A percentile compares a stretch with the other conserved stretches of the same genome.
These are phyloP conservation scores for Metschnikowia cerradonensis DNA, from an alignment of 805 yeast species.

Conservation along the genomic window DNA sequence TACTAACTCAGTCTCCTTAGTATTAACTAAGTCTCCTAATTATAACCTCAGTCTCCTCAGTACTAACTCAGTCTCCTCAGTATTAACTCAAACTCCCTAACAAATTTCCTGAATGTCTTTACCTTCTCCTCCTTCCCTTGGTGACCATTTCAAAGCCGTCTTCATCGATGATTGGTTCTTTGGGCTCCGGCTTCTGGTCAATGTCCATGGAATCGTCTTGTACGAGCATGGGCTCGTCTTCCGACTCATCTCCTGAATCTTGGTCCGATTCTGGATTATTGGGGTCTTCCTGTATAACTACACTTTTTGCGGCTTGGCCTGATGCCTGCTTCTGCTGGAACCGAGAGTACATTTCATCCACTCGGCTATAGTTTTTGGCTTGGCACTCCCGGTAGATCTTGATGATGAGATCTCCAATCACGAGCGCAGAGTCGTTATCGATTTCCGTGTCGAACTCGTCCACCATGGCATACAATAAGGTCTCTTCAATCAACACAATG, in stretches of 20 bases:
- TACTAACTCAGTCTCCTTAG: too few species aligned
- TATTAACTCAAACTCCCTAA: too few species aligned
- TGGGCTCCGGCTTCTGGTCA: constrained; percentile 16
- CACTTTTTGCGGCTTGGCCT: constrained; percentile 28
- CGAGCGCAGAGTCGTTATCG: constrained; percentile 84
- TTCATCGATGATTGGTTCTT: constrained; percentile 62
- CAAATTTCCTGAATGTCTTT: neutral
- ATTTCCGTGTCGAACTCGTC: constrained; percentile 90
- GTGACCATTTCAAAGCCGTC: constrained; percentile 92
- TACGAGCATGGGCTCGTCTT: constrained; percentile 42
- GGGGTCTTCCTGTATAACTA: constrained; percentile 56
- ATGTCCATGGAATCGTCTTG: constrained; percentile 29
- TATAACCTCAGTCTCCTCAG: too few species aligned
- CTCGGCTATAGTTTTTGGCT: constrained; percentile 45
- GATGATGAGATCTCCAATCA: constrained; percentile 64
- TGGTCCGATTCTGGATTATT: constrained; percentile 51
- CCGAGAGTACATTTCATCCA: constrained; percentile 55
- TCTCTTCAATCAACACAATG: constrained; percentile 74
- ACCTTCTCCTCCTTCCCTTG: constrained; percentile 46
- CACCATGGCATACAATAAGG: constrained; percentile 82
- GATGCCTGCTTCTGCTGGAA: constrained; percentile 54
- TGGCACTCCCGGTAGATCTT: constrained; percentile 63
- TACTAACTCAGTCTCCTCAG: too few species aligned
- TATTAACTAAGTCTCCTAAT: too few species aligned
- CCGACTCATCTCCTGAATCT: constrained; percentile 36